Base-by-base conservation (phyloP, 2,329 filamentous ascomycete species). In the Claviceps maximensis region DNA sequence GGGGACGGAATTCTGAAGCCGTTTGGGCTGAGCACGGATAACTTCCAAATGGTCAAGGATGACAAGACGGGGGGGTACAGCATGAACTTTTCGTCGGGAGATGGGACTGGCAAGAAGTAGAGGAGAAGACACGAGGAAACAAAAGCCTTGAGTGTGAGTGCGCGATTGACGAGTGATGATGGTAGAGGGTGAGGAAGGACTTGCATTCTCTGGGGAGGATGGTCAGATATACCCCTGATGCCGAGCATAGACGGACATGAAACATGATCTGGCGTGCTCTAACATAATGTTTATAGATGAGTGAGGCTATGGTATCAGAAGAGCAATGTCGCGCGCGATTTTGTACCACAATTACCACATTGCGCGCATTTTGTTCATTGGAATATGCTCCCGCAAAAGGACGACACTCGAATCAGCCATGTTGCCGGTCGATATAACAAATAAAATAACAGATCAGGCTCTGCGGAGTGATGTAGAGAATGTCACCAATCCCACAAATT, bases 11-110 rank as follows among this genome's bases (percentile, higher is more conserved):
- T 98, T 17, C 67, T 98, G 50, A 95, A 87, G 65, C 91, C 91
- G 0, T 97, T 97, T 72, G 93, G 93, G 1, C 69, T 98, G 59
- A 94, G 86, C 55, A 97, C 93, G 12, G 84, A 95, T 47, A 95
- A 94, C 66, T 97, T 98, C 65, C 83, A 95, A 58, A 94, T 97
- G 76, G 82, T 86, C 29, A 88, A 96, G 69, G 91, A 96, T 63
- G 86, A 91, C 61, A 85, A 84, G 57, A 86, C 84, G 1, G 93
- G 93, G 1, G 90, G 89, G 0, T 97, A 97, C 69, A 95, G 86
- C 68, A 87, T 98, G 84, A 91, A 90, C 59, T 95, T 97, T 62
- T 74, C 78, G 12, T 65, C 69, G 50, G 62, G 60, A 13, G 58
- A 57, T n/a, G 60, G 56, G 5, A 57, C 59, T 4, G 38, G 17